A percentile compares a stretch with the other conserved stretches of the same genome.
These are phyloP conservation scores for Pneumocystis murina DNA, from an alignment of 1,139 yeast species.

Conservation along the genomic window DNA sequence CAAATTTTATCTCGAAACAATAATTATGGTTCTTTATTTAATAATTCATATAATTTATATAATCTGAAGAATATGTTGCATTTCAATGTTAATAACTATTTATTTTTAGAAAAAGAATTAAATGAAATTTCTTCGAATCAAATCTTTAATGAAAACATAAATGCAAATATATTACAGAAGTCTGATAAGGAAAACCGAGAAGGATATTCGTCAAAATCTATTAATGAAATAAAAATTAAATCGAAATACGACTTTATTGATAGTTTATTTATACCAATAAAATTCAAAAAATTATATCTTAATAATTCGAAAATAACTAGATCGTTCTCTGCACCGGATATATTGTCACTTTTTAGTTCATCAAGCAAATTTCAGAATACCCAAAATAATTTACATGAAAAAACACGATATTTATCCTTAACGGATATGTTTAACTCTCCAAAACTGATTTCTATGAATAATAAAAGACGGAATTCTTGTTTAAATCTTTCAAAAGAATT, in stretches of 20 bases:
- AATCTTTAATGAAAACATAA: not conserved
- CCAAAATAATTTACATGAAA: not conserved
- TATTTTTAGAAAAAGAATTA: not conserved
- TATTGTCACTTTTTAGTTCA: not conserved
- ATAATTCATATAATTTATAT: not conserved
- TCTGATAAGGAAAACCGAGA: not conserved
- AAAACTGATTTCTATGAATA: not conserved
- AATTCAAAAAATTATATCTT: not conserved
- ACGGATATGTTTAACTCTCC: not conserved
- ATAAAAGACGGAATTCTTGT: not conserved
- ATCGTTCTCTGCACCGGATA: not conserved
- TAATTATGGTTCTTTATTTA: not conserved
- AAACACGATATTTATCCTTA: not conserved
- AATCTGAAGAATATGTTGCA: not conserved
- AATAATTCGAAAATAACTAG: not conserved
- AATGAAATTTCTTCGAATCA: not conserved
- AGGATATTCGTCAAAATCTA: not conserved
- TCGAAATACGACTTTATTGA: not conserved
- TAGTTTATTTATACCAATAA: not conserved
- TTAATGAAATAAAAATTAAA: not conserved
- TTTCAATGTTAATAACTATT: not conserved
- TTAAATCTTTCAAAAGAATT: not conserved
- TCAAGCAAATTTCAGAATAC: not conserved
- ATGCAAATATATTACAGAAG: not conserved
- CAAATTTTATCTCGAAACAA: not conserved